A percentile compares a stretch with the other conserved stretches of the same genome.
These are phyloP conservation scores for Asclepias syriaca DNA, from an alignment of 257 asterid species.

Conservation along the genomic window DNA sequence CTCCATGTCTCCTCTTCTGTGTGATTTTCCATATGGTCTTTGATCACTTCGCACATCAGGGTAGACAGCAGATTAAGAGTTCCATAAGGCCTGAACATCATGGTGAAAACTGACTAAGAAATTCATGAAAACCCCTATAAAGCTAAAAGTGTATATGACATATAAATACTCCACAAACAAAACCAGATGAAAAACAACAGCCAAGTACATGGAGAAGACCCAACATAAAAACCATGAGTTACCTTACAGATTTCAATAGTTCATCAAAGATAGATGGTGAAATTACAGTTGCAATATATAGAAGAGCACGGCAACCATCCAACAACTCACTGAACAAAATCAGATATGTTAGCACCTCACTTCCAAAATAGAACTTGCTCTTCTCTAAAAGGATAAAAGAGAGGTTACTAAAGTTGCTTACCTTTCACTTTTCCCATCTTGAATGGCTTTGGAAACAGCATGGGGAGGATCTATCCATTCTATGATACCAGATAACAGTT, in stretches of 20 bases:
- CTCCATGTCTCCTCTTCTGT: slow-evolving; percentile 95
- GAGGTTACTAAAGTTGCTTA: slow-evolving; percentile 19
- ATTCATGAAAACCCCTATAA: not conserved
- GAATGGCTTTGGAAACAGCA: slow-evolving; percentile 63
- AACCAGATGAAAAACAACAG: not conserved
- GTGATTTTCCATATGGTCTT: slow-evolving; percentile 57
- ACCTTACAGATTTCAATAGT: slow-evolving; percentile 78
- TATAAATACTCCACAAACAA: not conserved
- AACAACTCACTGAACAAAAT: slow-evolving; percentile 70
- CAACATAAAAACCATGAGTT: slow-evolving; percentile 10
- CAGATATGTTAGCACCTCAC: slow-evolving; percentile 27
- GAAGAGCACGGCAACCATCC: slow-evolving; percentile 91
- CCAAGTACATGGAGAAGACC: not conserved
- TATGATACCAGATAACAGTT: slow-evolving; percentile 67
- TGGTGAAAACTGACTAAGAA: slow-evolving; percentile 12
- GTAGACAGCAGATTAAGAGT: slow-evolving; percentile 63
- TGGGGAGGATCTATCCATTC: slow-evolving; percentile 94
- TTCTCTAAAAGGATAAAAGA: not conserved
- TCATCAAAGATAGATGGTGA: slow-evolving; percentile 69
- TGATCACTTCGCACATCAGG: slow-evolving; percentile 75
- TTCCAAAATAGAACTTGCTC: slow-evolving; percentile 1
- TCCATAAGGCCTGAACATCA: slow-evolving; percentile 76
- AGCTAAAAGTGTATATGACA: slow-evolving; percentile 1
- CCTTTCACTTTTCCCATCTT: slow-evolving; percentile 93
- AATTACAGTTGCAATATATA: slow-evolving; percentile 81